Evolutionary conservation across 1,284 basidiomycete species (phyloP), one percentile per base, ranked within the genome.

Genomic region (Pseudozyma hubeiensis): DNA sequence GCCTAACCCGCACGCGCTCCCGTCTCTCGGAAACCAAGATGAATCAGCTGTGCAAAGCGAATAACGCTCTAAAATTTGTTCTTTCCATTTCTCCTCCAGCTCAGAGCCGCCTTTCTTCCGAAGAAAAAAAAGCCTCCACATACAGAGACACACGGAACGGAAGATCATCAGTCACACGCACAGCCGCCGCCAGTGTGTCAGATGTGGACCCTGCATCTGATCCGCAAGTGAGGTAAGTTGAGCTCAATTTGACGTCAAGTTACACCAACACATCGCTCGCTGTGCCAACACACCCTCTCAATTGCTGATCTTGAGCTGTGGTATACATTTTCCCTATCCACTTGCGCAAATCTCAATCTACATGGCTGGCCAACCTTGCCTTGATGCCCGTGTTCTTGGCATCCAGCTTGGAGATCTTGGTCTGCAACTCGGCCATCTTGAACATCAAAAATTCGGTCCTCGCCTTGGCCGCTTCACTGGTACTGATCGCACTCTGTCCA

Each of bases 381-480:
- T 78, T 71, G 48, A 75, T 71, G 4, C 65, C 55, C 4, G 64
- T 47, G 43, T 68, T 76, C 37, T 53, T 53, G 11, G 52, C 60
- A 41, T 76, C 71, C 11, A 70, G 40, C 40, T 80, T 72, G 34
- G 86, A 74, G n/a, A 89, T 85, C 86, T 88, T 91, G 88, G 89
- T 86, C 81, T 91, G 89, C 5, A 90, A 89, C 46, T 87, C 87
- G 14, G 87, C 86, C 89, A 96, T 91, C 87, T 93, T 94, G 67
- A 88, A 88, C 73, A 91, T 84, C 53, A 96, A 84, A 82, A 91
- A 92, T 48, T 87, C 87, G 30, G 88, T 89, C 63, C 94, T 88
- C 73, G 88, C 87, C 31, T 86, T 86, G n/a, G 90, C 87, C 0
- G 90, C 89, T 24, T 87, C 87, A 53, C 85, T 85, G 84, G 87